Evolutionary conservation across 352 stramenopile genomes (phyloP).

Genomic region (Phytophthora aleatoria): DNA sequence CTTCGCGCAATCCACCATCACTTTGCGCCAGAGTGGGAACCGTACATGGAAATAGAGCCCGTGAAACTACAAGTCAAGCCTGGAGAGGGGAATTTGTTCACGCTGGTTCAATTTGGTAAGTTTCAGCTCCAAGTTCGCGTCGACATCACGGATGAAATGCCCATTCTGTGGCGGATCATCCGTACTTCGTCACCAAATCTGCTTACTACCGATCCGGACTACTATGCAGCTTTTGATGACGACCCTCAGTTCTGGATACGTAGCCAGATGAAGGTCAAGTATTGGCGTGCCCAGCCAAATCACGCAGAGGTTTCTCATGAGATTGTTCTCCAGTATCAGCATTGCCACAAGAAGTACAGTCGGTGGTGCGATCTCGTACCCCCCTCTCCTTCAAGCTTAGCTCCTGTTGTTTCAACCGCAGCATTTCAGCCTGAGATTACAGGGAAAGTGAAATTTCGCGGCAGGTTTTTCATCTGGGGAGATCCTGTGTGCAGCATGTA

Average conservation of each 20-base stretch:
- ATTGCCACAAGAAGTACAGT: conserved; percentile 38
- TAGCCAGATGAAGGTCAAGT: conserved; percentile 45
- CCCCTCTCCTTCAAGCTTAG: conserved; percentile 21
- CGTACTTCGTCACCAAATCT: conserved; percentile 25
- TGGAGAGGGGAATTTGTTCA: conserved; percentile 27
- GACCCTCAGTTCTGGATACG: conserved; percentile 45
- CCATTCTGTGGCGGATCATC: conserved; percentile 60
- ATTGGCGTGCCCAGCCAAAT: conserved; percentile 24
- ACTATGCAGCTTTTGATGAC: conserved; percentile 8
- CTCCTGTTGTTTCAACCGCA: conserved; percentile 3
- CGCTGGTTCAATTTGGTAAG: conserved; percentile 38
- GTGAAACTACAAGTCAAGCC: conserved; percentile 22
- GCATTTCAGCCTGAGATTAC: conserved; percentile 21
- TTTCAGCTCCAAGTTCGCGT: conserved; percentile 56
- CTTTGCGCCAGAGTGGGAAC: conserved; percentile 49
- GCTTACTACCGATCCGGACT: conserved; percentile 19
- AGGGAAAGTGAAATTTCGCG: conserved; percentile 30
- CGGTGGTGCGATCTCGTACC: conserved; percentile 36
- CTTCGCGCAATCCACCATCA: conserved; percentile 51
- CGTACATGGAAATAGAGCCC: conserved; percentile 31
- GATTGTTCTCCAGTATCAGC: conserved; percentile 43
- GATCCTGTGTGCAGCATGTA: conserved; percentile 70
- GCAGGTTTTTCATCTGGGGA: conserved; percentile 56
- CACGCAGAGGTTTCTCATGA: conserved; percentile 22
- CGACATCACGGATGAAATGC: conserved; percentile 34